phyloP scores from a whole-genome alignment of 257 asterid species.

The Lithospermum erythrorhizon region DNA sequence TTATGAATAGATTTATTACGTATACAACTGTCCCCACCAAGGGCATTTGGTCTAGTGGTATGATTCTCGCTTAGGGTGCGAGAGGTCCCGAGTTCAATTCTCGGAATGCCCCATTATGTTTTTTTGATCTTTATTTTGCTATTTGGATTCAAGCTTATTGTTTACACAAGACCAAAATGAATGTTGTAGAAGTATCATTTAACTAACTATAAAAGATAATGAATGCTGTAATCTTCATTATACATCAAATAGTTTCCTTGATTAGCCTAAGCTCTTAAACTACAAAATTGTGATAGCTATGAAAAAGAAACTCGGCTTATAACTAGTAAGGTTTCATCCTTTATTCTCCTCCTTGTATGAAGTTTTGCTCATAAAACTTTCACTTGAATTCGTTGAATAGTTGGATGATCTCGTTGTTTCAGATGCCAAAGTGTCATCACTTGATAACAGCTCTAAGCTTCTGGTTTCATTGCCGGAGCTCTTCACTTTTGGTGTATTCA shows the following conservation, averaged over 20 bases:
- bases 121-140: too few species aligned
- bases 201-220: too few species aligned
- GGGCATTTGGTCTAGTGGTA: slow-evolving; percentile 23
- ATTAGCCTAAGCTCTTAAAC: too few species aligned
- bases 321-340: not conserved
- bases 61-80: slow-evolving; percentile 58
- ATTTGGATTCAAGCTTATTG: too few species aligned
- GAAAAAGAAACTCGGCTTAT: too few species aligned
- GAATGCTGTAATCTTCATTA: too few species aligned
- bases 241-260: too few species aligned
- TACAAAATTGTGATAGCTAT: too few species aligned
- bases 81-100: slow-evolving; percentile 89
- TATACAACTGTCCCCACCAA: too few species aligned
- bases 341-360: not conserved
- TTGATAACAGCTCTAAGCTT: slow-evolving; percentile 34
- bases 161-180: too few species aligned
- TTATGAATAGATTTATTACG: too few species aligned
- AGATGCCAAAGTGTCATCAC: slow-evolving; percentile 32
- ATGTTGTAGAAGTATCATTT: too few species aligned
- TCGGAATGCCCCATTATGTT: slow-evolving; percentile 52
- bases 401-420: slow-evolving; percentile 35
- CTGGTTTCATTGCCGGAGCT: slow-evolving; percentile 15
- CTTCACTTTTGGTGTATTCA: slow-evolving; percentile 36
- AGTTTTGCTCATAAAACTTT: not conserved
- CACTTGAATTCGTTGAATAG: slow-evolving; percentile 21